A percentile compares a stretch with the other conserved stretches of the same genome.
These are phyloP conservation scores for Verticillium klebahnii DNA, from an alignment of 2,329 filamentous ascomycete species.

Conservation along the genomic window DNA sequence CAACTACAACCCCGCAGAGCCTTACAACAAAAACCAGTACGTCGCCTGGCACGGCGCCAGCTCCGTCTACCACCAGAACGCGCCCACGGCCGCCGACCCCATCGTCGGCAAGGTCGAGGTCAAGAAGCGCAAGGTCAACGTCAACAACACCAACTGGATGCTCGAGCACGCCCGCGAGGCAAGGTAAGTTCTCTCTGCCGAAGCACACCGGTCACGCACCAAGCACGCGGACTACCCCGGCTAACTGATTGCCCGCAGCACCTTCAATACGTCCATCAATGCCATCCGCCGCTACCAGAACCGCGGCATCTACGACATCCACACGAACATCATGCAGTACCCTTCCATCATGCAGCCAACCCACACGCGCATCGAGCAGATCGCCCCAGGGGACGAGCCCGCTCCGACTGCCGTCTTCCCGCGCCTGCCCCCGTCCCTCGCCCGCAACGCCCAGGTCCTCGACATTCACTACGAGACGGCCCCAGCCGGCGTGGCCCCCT, in stretches of 20 bases:
- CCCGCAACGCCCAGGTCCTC: constrained; percentile 53
- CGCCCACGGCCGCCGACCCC: constrained; percentile 69
- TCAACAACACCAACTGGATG: constrained; percentile 96
- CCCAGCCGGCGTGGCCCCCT: constrained; percentile 38
- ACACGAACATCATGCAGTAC: constrained; percentile 89
- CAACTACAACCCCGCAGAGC: constrained; percentile 67
- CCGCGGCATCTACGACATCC: constrained; percentile 82
- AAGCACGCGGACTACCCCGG: no score
- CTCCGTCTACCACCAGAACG: constrained; percentile 84
- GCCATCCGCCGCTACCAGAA: constrained; percentile 61
- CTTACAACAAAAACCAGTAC: constrained; percentile 99
- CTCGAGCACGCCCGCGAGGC: constrained; percentile 88
- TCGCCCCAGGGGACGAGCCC: constrained; percentile 32
- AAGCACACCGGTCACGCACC: no score
- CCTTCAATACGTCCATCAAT: constrained; percentile 75
- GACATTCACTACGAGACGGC: constrained; percentile 52
- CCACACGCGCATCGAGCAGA: constrained; percentile 74
- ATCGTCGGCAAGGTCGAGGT: constrained; percentile 69
- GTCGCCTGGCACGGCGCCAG: constrained; percentile 98
- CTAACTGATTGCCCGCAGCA: constrained; percentile 42
- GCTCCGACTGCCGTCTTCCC: constrained; percentile 34
- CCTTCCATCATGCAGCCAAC: constrained; percentile 87
- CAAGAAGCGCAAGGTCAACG: constrained; percentile 80
- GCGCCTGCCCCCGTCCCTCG: constrained; percentile 41
- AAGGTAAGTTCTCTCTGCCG: constrained; percentile 52